These are phyloP conservation scores for Austroboletus novae-zelandiae DNA, from an alignment of 1,284 basidiomycete genomes.

Conservation along the genomic window DNA sequence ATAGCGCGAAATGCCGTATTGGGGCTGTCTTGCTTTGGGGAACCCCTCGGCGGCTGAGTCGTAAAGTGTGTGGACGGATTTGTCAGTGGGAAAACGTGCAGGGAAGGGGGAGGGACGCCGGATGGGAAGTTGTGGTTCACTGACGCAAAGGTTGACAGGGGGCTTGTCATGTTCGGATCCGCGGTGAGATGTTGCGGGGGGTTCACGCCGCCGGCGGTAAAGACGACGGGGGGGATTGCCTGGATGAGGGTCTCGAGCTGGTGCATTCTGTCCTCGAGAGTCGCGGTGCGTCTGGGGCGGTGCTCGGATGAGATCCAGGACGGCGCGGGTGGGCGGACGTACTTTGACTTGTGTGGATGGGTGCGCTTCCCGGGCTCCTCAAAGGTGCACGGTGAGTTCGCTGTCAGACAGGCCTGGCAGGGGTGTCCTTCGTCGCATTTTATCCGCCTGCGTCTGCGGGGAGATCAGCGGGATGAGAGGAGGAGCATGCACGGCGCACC, in stretches of 20 bases:
- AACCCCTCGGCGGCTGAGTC: slow-evolving; percentile 36
- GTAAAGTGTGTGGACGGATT: slow-evolving; percentile 78
- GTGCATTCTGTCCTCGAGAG: slow-evolving; percentile 81
- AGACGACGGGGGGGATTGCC: slow-evolving; percentile 76
- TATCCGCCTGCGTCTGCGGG: slow-evolving; percentile 68
- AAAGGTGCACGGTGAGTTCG: slow-evolving; percentile 76
- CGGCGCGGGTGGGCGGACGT: slow-evolving; percentile 26
- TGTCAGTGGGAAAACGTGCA: slow-evolving; percentile 70
- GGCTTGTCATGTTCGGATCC: slow-evolving; percentile 39
- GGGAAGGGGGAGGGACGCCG: slow-evolving; percentile 72
- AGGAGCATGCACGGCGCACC: slow-evolving; percentile 46
- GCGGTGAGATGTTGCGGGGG: slow-evolving; percentile 28
- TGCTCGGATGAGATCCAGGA: slow-evolving; percentile 4
- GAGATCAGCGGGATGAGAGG: not conserved
- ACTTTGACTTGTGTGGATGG: slow-evolving; percentile 84
- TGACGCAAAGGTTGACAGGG: slow-evolving; percentile 54
- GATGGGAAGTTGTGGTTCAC: slow-evolving; percentile 48
- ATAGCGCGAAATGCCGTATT: slow-evolving; percentile 41
- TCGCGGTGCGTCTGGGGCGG: slow-evolving; percentile 59
- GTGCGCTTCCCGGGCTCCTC: slow-evolving; percentile 81
- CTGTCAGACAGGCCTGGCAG: slow-evolving; percentile 77
- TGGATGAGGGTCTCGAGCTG: slow-evolving; percentile 79
- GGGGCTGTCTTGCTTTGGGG: slow-evolving; percentile 45
- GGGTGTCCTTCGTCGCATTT: slow-evolving; percentile 84
- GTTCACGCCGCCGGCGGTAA: slow-evolving; percentile 53